A percentile compares a stretch with the other conserved stretches of the same genome.
Evolutionary conservation across 768 basidiomycete species (phyloP).

Genomic region (Xanthoconium purpureum): DNA sequence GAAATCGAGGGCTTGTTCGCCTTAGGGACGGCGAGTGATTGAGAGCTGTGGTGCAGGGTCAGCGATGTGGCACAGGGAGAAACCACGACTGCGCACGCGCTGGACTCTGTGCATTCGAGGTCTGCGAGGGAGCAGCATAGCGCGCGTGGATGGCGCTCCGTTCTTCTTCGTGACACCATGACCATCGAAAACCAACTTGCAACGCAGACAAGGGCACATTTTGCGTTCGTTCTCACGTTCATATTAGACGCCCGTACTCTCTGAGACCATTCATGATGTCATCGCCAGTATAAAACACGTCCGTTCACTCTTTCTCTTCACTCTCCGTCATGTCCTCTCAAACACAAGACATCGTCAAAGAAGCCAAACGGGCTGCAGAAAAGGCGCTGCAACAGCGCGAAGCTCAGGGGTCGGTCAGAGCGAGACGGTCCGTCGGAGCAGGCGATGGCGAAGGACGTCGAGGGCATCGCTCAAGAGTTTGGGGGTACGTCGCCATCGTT

Average conservation of each 20-base stretch:
- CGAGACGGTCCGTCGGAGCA: too few relatives aligned
- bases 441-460: too few relatives aligned
- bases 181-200: neutral
- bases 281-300: neutral
- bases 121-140: neutral
- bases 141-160: neutral
- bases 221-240: neutral
- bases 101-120: neutral
- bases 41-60: conserved; percentile 4
- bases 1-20: neutral
- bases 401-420: neutral
- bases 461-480: neutral
- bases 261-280: conserved; percentile 3
- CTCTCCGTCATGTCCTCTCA: neutral
- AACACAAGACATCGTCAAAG: neutral
- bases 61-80: neutral
- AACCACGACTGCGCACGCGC: conserved; percentile 1
- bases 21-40: neutral
- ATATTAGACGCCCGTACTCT: neutral
- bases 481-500: neutral
- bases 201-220: neutral
- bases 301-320: neutral
- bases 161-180: neutral
- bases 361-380: neutral
- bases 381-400: neutral